These are phyloP conservation scores for Trifolium repens DNA, from an alignment of 306 rosid genomes.

Conservation along the genomic window DNA sequence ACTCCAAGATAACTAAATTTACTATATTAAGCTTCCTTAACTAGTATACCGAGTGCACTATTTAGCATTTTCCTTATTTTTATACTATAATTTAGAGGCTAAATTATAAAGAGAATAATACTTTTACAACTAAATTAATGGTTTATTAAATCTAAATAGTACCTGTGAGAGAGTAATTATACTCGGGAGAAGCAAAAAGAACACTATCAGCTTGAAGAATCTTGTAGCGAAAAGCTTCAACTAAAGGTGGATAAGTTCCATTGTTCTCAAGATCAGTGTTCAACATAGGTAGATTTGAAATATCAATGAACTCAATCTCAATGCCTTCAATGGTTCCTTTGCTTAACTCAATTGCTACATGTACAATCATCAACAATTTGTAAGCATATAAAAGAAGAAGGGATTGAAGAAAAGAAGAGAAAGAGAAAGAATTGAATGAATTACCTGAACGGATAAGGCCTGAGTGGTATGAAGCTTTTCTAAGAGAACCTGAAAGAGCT, in stretches of 20 bases:
- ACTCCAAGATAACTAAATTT: too few species aligned
- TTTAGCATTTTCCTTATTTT: too few species aligned
- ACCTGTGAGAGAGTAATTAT: constrained; percentile 80
- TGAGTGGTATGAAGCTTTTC: constrained; percentile 33
- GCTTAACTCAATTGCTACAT: constrained; percentile 64
- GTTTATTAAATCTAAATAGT: background rate
- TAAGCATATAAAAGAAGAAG: background rate
- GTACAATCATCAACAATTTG: background rate
- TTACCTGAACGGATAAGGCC: constrained; percentile 48
- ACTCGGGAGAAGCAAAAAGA: constrained; percentile 89
- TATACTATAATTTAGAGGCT: too few species aligned
- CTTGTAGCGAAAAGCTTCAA: constrained; percentile 67
- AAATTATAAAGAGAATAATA: too few species aligned
- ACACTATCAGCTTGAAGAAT: constrained; percentile 65
- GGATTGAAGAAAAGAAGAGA: background rate
- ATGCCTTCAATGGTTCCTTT: constrained; percentile 53
- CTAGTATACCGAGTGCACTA: too few species aligned
- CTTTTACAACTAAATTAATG: too few species aligned
- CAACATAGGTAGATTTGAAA: constrained; percentile 62
- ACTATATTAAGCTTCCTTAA: too few species aligned
- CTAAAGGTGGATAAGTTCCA: constrained; percentile 58
- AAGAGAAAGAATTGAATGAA: background rate
- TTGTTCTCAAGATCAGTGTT: constrained; percentile 72
- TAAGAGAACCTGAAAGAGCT: constrained; percentile 37
- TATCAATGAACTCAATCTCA: constrained; percentile 68